Evolutionary conservation across 1,139 yeast species (phyloP), one percentile per base, ranked within the genome.

Genomic region (Pichia sp.): DNA sequence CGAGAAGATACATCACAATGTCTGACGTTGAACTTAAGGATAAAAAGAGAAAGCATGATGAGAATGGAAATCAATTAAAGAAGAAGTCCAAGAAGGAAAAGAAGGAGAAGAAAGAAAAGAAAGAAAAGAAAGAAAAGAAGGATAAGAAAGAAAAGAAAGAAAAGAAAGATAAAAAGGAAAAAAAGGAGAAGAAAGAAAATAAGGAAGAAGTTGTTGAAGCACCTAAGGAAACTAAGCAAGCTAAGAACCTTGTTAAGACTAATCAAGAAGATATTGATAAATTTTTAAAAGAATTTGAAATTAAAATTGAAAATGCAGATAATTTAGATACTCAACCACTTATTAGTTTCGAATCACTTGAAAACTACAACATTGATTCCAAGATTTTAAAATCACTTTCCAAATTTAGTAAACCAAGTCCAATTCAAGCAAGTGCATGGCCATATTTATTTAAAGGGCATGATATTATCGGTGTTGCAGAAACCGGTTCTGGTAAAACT

Each of bases 401-500:
- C 31, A 76, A 78, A 54, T 91, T 86, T 66, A 82, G 87, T 24
- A 80, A 77, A 54, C 99, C 98, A 43, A 89, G 97, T 5, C 97
- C 98, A 26, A 91, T 91, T 55, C 99, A 91, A 68, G 77, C 95
- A n/a, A 89, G 80, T 26, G 76, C 97, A 11, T 91, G 98, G 98
- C 99, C 99, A 50, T 88, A 78, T 58, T 67, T 93, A 40, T 68
- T 91, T 40, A 66, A 78, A 26, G 84, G 85, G 16, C 74, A 82
- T 50, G 98, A 91, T 61, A 95, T 89, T 29, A 78, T 91, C 50
- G 98, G 98, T 59, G 96, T 93, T 48, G 98, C 98, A 23, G 97
- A 91, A 66, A 91, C 98, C 11, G 98, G 98, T 35, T 87, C 96
- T 0, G 98, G 98, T 57, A 91, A 91, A 64, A 91, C 98, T 0